Conservation (phyloP, 1,139 yeast species). For the Sugiyamaella paludigena region DNA sequence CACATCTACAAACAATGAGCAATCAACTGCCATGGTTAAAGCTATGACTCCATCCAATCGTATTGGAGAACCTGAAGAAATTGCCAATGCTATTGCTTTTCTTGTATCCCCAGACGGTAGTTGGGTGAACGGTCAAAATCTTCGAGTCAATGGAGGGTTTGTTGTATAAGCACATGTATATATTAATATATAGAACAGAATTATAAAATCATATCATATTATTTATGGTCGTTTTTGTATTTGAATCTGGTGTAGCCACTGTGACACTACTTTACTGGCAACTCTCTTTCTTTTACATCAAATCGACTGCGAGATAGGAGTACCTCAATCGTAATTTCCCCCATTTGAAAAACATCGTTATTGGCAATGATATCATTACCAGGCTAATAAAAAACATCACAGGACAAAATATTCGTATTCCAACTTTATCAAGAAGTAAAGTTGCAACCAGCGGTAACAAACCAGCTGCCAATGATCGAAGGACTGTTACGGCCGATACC, state of each 20-base stretch:
- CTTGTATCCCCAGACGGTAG: constrained; percentile 27
- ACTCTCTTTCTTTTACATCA: too few relatives aligned
- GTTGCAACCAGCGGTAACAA: constrained; percentile 18
- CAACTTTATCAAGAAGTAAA: constrained; percentile 11
- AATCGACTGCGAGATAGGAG: too few relatives aligned
- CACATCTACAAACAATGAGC: constrained; percentile 16
- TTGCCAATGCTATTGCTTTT: constrained; percentile 30
- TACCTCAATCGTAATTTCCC: constrained; percentile 13
- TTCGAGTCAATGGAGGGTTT: constrained; percentile 30
- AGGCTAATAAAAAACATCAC: constrained; percentile 14
- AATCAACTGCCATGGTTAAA: constrained; percentile 16
- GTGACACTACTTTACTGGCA: too few relatives aligned
- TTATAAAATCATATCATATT: not conserved
- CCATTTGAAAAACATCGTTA: constrained; percentile 13
- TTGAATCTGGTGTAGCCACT: too few relatives aligned
- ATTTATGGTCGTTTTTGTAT: not conserved
- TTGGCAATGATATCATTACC: constrained; percentile 7
- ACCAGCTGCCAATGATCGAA: constrained; percentile 22
- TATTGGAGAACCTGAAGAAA: constrained; percentile 31
- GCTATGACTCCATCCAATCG: constrained; percentile 24
- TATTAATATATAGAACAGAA: not conserved
- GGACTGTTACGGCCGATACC: constrained; percentile 19
- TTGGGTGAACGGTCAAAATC: constrained; percentile 30
- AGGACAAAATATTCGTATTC: constrained; percentile 11
- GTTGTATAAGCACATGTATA: constrained; percentile 13